Percentiles rank a stretch among this genome's conserved stretches.
Evolutionary conservation across 345 rosid species (phyloP).

Genomic region (Populus ilicifolia): DNA sequence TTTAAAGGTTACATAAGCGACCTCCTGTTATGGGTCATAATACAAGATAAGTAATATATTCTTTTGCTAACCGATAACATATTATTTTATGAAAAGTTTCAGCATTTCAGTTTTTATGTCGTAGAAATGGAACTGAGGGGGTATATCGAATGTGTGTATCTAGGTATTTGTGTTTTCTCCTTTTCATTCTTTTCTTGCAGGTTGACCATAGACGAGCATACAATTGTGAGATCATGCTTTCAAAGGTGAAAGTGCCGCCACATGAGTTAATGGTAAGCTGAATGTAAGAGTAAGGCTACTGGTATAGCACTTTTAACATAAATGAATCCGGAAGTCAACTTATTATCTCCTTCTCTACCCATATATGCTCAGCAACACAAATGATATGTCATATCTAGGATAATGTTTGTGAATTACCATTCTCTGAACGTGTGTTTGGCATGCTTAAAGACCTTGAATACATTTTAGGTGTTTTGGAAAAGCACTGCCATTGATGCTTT

Average conservation of each 20-base stretch:
- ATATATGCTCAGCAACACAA: background rate
- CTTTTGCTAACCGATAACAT: background rate
- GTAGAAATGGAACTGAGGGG: background rate
- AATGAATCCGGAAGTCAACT: background rate
- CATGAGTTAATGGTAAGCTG: conserved; percentile 73
- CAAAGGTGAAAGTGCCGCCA: conserved; percentile 89
- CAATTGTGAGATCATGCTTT: conserved; percentile 97
- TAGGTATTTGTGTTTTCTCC: background rate
- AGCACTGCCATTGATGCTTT: background rate
- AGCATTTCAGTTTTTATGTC: background rate
- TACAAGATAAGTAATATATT: background rate
- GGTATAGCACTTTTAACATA: background rate
- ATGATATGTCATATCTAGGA: background rate
- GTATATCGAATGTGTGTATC: background rate
- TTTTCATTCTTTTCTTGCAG: conserved; percentile 34
- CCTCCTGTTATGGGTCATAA: background rate
- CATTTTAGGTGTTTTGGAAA: background rate
- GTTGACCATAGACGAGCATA: conserved; percentile 94
- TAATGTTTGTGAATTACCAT: background rate
- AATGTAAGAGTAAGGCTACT: background rate
- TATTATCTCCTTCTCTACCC: background rate
- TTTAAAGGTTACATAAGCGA: background rate
- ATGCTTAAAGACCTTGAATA: background rate
- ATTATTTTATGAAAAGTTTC: background rate
- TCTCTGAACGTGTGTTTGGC: background rate